Evolutionary conservation across 139 green algal genomes (phyloP).

Genomic region (Closterium sp.): DNA sequence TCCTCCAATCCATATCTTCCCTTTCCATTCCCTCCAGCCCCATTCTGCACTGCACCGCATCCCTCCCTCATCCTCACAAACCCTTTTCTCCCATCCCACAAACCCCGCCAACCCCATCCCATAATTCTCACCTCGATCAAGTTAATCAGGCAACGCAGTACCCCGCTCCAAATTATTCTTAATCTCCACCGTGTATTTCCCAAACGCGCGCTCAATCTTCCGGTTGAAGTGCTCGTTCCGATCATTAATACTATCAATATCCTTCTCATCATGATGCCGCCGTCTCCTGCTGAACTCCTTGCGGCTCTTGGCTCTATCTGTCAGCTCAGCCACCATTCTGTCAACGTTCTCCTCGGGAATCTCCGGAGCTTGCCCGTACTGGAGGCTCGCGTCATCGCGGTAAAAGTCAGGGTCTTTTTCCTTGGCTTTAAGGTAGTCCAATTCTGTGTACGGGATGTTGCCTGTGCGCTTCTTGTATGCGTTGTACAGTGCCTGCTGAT

Average conservation of each 20-base stretch:
- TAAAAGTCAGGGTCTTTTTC: constrained; percentile 79
- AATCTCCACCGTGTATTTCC: constrained; percentile 79
- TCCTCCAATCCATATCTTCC: background rate
- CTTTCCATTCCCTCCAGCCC: background rate
- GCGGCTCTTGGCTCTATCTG: constrained; percentile 62
- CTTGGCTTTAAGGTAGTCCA: constrained; percentile 83
- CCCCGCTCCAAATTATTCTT: constrained; percentile 96
- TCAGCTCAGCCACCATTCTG: constrained; percentile 83
- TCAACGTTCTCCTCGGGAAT: constrained; percentile 77
- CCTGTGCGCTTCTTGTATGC: constrained; percentile 82
- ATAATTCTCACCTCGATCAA: constrained; percentile 58
- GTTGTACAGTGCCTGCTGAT: constrained; percentile 60
- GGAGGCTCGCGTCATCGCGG: constrained; percentile 67
- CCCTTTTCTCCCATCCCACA: background rate
- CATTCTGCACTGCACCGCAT: background rate
- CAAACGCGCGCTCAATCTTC: constrained; percentile 92
- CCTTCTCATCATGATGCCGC: constrained; percentile 65
- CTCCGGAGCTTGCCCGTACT: constrained; percentile 66
- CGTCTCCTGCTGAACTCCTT: constrained; percentile 75
- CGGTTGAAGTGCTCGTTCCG: constrained; percentile 96
- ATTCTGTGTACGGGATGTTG: constrained; percentile 50
- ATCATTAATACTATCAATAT: constrained; percentile 96
- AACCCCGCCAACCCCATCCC: background rate
- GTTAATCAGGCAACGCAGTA: constrained; percentile 90
- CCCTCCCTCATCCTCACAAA: background rate